phyloP scores from a whole-genome alignment of 1,284 basidiomycete species.

The Bondarzewia mesenterica region DNA sequence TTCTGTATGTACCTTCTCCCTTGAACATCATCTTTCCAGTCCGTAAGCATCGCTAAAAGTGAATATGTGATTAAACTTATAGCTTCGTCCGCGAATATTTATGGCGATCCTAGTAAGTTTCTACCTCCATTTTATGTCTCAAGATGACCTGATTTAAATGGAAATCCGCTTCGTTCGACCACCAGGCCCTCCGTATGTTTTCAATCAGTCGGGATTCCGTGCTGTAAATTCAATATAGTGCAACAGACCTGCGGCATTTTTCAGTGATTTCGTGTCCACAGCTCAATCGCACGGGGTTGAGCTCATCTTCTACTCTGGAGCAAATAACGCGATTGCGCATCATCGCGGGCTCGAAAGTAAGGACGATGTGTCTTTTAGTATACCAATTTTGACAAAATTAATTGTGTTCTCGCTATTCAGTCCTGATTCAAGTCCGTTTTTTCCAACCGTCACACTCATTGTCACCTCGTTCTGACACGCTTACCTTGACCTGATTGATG shows the following conservation, averaged over 20 bases:
- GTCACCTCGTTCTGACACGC: background rate
- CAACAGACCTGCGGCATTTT: constrained; percentile 51
- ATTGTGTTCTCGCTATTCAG: constrained; percentile 25
- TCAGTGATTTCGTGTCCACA: constrained; percentile 57
- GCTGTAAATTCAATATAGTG: too few species aligned
- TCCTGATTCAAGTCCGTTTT: constrained; percentile 47
- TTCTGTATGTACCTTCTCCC: constrained; percentile 23
- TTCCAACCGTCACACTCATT: background rate
- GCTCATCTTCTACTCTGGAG: constrained; percentile 57
- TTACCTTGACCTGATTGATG: too few species aligned
- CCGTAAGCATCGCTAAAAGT: constrained; percentile 7
- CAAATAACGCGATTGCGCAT: constrained; percentile 57
- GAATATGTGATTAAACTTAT: background rate
- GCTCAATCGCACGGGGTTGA: constrained; percentile 39
- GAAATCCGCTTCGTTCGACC: too few species aligned
- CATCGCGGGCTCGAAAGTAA: constrained; percentile 60
- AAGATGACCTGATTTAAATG: too few species aligned
- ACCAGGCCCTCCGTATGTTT: constrained; percentile 8
- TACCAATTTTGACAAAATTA: too few species aligned
- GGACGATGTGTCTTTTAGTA: too few species aligned
- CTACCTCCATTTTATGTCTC: background rate
- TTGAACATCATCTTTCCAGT: background rate
- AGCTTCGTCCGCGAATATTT: constrained; percentile 8
- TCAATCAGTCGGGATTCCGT: constrained; percentile 5
- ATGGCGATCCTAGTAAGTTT: constrained; percentile 9